phyloP scores from a whole-genome alignment of 139 green algal genomes.

The Picochlorum costavermella region DNA sequence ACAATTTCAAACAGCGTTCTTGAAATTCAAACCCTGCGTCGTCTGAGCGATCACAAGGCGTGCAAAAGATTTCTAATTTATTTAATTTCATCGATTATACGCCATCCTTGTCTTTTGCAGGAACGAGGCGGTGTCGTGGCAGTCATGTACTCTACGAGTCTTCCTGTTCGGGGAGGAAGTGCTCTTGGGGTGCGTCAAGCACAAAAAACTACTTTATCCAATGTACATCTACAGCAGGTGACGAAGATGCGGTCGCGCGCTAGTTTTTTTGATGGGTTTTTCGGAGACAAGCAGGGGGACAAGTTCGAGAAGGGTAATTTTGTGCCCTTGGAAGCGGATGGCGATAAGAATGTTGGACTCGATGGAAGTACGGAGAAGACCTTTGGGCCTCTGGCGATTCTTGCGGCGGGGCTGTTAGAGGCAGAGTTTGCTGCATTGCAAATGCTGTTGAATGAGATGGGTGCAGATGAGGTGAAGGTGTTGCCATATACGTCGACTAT shows the following conservation, averaged over 20 bases:
- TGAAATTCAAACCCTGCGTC: too few species aligned
- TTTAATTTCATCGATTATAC: too few species aligned
- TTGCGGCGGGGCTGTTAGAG: conserved; percentile 3
- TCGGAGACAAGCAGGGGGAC: not conserved
- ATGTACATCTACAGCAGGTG: too few species aligned
- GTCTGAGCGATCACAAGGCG: too few species aligned
- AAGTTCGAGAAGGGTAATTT: conserved; percentile 4
- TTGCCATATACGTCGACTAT: not conserved
- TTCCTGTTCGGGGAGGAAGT: too few species aligned
- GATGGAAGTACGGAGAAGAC: conserved; percentile 7
- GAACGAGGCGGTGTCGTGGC: too few species aligned
- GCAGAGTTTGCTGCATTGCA: conserved; percentile 10
- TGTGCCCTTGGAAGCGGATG: conserved; percentile 6
- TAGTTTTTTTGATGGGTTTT: conserved; percentile 2
- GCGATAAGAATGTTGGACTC: not conserved
- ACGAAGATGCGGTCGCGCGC: not conserved
- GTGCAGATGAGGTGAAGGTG: conserved; percentile 4
- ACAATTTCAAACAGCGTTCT: too few species aligned
- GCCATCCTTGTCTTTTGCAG: too few species aligned
- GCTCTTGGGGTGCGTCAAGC: too few species aligned
- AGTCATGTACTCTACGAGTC: too few species aligned
- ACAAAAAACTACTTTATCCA: too few species aligned
- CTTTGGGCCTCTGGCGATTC: conserved; percentile 11
- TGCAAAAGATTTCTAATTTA: too few species aligned
- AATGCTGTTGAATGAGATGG: conserved; percentile 6